Base-by-base conservation (phyloP, 345 rosid species). In the Orychophragmus violaceus region DNA sequence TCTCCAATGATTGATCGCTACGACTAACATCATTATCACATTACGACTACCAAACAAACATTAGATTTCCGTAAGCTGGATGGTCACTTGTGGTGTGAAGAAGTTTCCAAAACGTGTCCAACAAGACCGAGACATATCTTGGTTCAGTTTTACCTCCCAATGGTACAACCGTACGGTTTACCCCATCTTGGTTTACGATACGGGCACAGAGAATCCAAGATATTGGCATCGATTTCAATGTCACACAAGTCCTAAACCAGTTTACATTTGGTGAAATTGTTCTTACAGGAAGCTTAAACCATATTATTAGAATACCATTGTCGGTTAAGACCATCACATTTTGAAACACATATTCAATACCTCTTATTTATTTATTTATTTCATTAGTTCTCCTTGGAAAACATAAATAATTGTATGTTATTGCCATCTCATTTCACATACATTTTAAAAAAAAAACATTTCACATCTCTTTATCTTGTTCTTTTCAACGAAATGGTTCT, bases 241-340 rank as follows among this genome's bases (percentile, higher is more conserved):
- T 78, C 55, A 81, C 78, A 2, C 22, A 71, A 57, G 82, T 72
- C 19, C 24, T 16, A 3, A 75, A 62, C 36, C 66, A 74, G 16
- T 88, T 83, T 72, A 71, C 87, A 68, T 87, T 89, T 33, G 94
- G 97, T 27, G 87, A 86, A 74, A 74, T 93, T 53, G 78, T 87
- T 68, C 66, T 85, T 14, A 82, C 82, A 5, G 96, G 98, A 66
- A 85, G 89, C 61, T 71, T 81, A 64, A 76, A 84, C 72, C 98
- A 91, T 70, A 84, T 82, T 66, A 68, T 84, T 17, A 78, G 92
- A 68, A 78, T 87, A 39, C 91, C 98, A 1, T 54, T 86, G 35
- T 71, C 92, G 3, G 76, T 84, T 62, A 71, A 73, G 69, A 73
- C 87, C 4, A 57, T 82, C 54, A 63, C 76, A 0, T 5, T 54